A percentile compares a stretch with the other conserved stretches of the same genome.
Evolutionary conservation across 257 asterid genomes (phyloP).

Genomic region (Forsythia suspensa): DNA sequence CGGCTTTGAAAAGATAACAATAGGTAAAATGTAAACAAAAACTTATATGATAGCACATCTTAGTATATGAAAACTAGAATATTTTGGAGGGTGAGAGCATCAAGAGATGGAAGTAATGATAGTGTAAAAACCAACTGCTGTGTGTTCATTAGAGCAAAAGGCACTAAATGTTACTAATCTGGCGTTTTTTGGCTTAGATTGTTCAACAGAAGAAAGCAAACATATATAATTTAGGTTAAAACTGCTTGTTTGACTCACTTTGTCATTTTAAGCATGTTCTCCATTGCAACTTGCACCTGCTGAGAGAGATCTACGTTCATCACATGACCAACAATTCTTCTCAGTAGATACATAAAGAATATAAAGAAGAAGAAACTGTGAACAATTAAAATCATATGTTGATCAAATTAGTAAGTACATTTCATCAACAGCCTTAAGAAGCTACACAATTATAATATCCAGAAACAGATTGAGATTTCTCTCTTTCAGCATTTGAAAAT

Average conservation of each 20-base stretch:
- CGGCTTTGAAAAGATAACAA: neutral
- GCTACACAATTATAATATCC: neutral
- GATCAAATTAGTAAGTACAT: conserved; percentile 2
- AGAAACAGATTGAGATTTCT: neutral
- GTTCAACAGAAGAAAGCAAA: conserved; percentile 13
- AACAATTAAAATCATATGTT: conserved; percentile 12
- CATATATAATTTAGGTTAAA: conserved; percentile 6
- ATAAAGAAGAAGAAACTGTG: conserved; percentile 1
- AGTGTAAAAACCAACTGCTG: neutral
- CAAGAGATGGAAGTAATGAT: neutral
- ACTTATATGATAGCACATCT: neutral
- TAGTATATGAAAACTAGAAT: conserved; percentile 1
- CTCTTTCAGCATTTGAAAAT: conserved; percentile 2
- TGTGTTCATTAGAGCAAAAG: neutral
- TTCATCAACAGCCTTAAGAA: conserved; percentile 3
- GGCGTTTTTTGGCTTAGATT: neutral
- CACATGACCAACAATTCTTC: conserved; percentile 5
- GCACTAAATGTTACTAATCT: neutral
- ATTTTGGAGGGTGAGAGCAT: neutral
- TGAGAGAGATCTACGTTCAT: conserved; percentile 66
- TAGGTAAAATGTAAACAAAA: conserved; percentile 6
- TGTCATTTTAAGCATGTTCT: conserved; percentile 75
- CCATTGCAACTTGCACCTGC: conserved; percentile 72
- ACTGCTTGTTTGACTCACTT: conserved; percentile 42
- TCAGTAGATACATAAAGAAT: neutral